Conservation (phyloP, 2,329 filamentous ascomycete genomes). For the Colletotrichum filicis region DNA sequence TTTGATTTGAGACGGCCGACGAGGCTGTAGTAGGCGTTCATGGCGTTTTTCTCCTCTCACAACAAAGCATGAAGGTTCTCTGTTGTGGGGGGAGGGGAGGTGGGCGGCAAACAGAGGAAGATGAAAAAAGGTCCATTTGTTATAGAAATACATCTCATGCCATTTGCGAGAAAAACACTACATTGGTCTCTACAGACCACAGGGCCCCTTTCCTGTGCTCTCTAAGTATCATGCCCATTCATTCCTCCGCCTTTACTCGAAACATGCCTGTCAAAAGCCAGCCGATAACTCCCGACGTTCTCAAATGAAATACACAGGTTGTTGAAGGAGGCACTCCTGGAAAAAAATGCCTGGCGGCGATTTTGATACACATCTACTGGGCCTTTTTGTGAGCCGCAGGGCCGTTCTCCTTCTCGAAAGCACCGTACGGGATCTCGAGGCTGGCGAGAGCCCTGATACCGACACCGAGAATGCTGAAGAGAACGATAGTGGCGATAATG, state of each 20-base stretch:
- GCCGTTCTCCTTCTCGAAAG: constrained; percentile 96
- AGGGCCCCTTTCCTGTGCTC: not conserved
- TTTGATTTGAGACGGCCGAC: not conserved
- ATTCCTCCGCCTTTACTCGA: constrained; percentile 1
- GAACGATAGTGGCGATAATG: constrained; percentile 74
- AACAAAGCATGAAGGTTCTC: not conserved
- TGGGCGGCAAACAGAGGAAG: constrained; percentile 12
- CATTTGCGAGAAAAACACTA: constrained; percentile 24
- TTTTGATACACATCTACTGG: constrained; percentile 68
- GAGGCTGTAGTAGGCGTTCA: constrained; percentile 16
- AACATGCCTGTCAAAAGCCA: constrained; percentile 30
- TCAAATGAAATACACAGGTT: constrained; percentile 25
- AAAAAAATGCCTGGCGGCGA: not conserved
- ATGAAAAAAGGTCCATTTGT: constrained; percentile 26
- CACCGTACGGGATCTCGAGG: constrained; percentile 90
- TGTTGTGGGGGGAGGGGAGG: not conserved
- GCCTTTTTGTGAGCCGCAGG: constrained; percentile 92
- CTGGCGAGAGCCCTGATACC: constrained; percentile 82
- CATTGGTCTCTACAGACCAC: not conserved
- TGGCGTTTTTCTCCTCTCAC: constrained; percentile 28
- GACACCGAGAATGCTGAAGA: constrained; percentile 82
- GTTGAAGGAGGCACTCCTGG: not conserved
- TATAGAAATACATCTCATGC: constrained; percentile 31
- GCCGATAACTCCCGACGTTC: constrained; percentile 34
- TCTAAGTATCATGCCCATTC: constrained; percentile 1